Percentiles rank a stretch among this genome's conserved stretches.
These are phyloP conservation scores for Stropharia rugosoannulata DNA, from an alignment of 768 basidiomycete genomes.

Conservation along the genomic window DNA sequence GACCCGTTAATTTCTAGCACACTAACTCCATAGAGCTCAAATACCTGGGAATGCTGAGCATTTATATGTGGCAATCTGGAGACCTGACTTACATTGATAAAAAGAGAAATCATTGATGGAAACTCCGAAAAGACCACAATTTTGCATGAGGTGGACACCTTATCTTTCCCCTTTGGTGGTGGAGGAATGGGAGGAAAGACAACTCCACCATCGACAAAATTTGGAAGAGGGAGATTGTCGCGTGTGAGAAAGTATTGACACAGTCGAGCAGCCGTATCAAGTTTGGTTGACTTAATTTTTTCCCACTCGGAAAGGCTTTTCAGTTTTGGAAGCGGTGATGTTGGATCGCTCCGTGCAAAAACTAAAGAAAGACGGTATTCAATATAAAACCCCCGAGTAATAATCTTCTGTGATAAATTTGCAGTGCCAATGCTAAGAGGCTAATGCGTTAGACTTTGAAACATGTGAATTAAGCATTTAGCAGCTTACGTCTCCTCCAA, in stretches of 20 bases:
- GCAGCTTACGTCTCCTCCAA: slow-evolving; percentile 17
- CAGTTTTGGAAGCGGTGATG: slow-evolving; percentile 11
- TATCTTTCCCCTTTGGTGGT: background rate
- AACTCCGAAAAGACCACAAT: background rate
- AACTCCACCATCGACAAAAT: slow-evolving; percentile 13
- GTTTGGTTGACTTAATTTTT: slow-evolving; percentile 15
- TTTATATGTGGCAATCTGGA: background rate
- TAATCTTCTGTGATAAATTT: slow-evolving; percentile 3
- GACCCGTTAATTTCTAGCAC: slow-evolving; percentile 10
- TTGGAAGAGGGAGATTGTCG: slow-evolving; percentile 12
- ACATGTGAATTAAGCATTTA: background rate
- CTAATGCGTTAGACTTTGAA: background rate
- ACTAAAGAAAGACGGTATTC: slow-evolving; percentile 13
- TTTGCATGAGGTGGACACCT: background rate
- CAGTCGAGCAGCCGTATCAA: slow-evolving; percentile 13
- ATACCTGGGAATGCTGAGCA: slow-evolving; percentile 17
- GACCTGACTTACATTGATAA: background rate
- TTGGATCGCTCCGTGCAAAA: slow-evolving; percentile 10
- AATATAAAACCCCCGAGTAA: slow-evolving; percentile 17
- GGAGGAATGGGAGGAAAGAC: slow-evolving; percentile 10
- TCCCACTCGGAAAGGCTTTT: slow-evolving; percentile 13
- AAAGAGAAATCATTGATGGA: background rate
- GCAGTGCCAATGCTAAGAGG: slow-evolving; percentile 8
- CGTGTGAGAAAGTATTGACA: slow-evolving; percentile 9
- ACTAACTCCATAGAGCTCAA: slow-evolving; percentile 7